Percentiles rank a stretch among this genome's conserved stretches.
Evolutionary conservation across 805 yeast genomes (phyloP).

Genomic region (Teunomyces kruisii): DNA sequence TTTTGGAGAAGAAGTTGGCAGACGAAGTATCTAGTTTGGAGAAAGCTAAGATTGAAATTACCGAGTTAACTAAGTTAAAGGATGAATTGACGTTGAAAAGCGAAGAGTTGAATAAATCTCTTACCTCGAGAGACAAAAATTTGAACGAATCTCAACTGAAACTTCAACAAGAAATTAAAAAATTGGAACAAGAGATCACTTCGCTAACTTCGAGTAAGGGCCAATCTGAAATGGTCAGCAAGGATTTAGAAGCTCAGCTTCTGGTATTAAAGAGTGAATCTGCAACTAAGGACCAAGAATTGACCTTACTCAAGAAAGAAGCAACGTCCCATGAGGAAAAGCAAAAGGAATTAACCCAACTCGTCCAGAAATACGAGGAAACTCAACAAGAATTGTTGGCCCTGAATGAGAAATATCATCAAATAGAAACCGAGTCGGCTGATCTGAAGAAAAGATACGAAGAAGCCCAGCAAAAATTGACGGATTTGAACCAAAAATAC

Average conservation of each 20-base stretch:
- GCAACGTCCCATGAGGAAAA: not conserved
- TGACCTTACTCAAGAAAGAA: not conserved
- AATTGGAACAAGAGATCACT: conserved; percentile 1
- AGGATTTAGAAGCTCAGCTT: not conserved
- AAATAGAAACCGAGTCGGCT: not conserved
- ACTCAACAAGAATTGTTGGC: not conserved
- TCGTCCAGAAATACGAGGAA: not conserved
- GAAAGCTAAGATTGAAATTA: not conserved
- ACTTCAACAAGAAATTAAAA: not conserved
- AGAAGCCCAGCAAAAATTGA: not conserved
- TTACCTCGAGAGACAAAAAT: not conserved
- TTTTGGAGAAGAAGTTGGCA: not conserved
- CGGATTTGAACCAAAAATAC: not conserved
- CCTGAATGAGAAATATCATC: not conserved
- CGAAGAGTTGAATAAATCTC: not conserved
- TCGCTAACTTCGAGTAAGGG: not conserved
- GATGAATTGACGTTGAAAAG: conserved; percentile 1
- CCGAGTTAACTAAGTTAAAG: not conserved
- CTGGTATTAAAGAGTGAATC: not conserved
- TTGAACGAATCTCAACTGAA: not conserved
- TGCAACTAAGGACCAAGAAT: not conserved
- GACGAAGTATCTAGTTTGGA: not conserved
- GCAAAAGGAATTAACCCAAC: not conserved
- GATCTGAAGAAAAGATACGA: not conserved
- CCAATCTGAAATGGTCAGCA: not conserved